Percentiles rank a stretch among this genome's conserved stretches.
Conservation (phyloP, 257 asterid species). For the Linderniella brevidens region DNA sequence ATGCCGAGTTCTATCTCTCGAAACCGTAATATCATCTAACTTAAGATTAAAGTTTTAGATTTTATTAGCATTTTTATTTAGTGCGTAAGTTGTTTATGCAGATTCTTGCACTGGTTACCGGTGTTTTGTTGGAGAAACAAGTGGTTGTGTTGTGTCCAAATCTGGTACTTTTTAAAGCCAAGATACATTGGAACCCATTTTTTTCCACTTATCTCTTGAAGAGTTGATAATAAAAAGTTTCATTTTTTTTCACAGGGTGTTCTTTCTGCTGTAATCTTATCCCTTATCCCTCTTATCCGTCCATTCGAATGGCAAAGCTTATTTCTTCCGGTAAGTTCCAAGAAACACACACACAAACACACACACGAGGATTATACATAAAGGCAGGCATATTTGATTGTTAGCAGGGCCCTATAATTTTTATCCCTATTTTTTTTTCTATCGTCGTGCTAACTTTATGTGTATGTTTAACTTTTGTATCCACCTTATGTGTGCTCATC, state of each 20-base stretch:
- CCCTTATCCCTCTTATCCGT: constrained; percentile 73
- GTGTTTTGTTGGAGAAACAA: constrained; percentile 82
- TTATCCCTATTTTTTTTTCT: constrained; percentile 3
- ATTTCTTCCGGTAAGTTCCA: constrained; percentile 71
- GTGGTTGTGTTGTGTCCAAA: constrained; percentile 70
- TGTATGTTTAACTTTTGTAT: not conserved
- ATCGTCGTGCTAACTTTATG: constrained; percentile 3
- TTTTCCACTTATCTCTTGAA: not conserved
- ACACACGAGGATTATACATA: not conserved
- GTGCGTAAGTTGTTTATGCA: constrained; percentile 12
- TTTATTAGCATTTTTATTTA: too few relatives aligned
- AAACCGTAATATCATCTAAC: constrained; percentile 32
- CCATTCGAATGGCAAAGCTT: constrained; percentile 99
- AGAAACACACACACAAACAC: not conserved
- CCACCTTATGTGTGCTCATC: not conserved
- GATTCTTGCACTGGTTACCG: constrained; percentile 66
- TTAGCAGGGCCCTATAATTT: too few relatives aligned
- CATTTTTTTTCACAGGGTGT: constrained; percentile 45
- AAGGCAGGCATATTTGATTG: not conserved
- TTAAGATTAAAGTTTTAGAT: not conserved
- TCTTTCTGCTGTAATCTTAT: constrained; percentile 68
- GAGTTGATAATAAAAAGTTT: not conserved
- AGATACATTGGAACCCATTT: not conserved
- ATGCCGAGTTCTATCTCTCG: constrained; percentile 87
- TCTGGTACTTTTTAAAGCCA: constrained; percentile 30